A percentile compares a stretch with the other conserved stretches of the same genome.
phyloP scores from a whole-genome alignment of 495 filamentous ascomycete species.

The Arthonia radiata region DNA sequence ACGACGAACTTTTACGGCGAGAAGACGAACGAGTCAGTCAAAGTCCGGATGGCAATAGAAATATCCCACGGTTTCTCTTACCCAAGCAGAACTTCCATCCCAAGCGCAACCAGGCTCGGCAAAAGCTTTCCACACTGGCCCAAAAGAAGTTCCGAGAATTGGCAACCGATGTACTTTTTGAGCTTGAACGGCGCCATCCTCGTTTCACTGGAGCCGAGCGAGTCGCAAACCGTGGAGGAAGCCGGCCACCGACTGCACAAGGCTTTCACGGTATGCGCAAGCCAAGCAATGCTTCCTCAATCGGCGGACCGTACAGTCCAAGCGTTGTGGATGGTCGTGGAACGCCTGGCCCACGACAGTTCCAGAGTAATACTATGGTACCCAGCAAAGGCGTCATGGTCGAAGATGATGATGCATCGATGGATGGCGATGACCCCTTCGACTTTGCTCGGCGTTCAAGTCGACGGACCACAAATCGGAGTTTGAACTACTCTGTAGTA shows the following conservation, averaged over 20 bases:
- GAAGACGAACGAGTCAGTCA: slow-evolving; percentile 35
- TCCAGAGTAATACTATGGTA: slow-evolving; percentile 86
- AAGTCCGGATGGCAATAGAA: slow-evolving; percentile 20
- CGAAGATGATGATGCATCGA: slow-evolving; percentile 71
- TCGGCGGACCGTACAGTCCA: not conserved
- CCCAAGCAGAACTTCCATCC: slow-evolving; percentile 79
- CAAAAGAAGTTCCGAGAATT: slow-evolving; percentile 68
- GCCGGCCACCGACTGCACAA: slow-evolving; percentile 21
- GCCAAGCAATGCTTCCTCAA: not conserved
- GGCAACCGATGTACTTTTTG: slow-evolving; percentile 86
- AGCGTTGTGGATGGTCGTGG: not conserved
- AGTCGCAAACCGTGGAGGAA: slow-evolving; percentile 29
- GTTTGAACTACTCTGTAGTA: not conserved
- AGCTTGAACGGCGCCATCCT: slow-evolving; percentile 76
- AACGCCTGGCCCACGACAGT: slow-evolving; percentile 15
- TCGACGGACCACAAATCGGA: not conserved
- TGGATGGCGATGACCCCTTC: slow-evolving; percentile 31
- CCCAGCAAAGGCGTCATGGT: slow-evolving; percentile 97
- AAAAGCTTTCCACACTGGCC: slow-evolving; percentile 74
- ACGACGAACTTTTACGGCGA: slow-evolving; percentile 76
- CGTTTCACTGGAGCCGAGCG: slow-evolving; percentile 41
- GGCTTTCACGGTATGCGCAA: slow-evolving; percentile 8
- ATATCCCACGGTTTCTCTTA: slow-evolving; percentile 29
- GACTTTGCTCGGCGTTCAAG: slow-evolving; percentile 30
- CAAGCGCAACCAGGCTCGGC: slow-evolving; percentile 85